phyloP scores from a whole-genome alignment of 2,329 filamentous ascomycete species.

The Phyllosticta citriasiana region DNA sequence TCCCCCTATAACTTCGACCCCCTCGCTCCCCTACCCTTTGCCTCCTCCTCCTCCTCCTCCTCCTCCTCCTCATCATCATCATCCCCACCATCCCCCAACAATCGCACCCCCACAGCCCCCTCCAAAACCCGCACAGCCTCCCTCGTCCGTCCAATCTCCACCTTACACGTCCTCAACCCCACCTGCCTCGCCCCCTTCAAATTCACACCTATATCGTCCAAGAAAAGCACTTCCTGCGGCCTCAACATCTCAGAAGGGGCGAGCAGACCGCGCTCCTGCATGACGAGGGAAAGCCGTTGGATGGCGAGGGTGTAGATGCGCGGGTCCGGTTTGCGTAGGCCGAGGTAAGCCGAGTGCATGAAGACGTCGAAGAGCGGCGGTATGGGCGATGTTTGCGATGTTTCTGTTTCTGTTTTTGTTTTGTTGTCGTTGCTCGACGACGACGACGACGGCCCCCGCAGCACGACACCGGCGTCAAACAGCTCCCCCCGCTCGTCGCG shows the following conservation, averaged over 20 bases:
- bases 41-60: no score
- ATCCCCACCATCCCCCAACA: neutral
- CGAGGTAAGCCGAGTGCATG: slow-evolving; percentile 75
- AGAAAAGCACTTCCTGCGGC: slow-evolving; percentile 65
- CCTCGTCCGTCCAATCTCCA: slow-evolving; percentile 64
- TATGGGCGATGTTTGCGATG: neutral
- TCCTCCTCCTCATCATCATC: neutral
- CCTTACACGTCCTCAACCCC: slow-evolving; percentile 78
- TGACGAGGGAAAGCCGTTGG: slow-evolving; percentile 2
- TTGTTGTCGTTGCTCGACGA: neutral
- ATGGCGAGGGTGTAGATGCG: slow-evolving; percentile 65
- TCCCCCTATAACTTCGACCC: neutral
- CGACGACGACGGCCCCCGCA: neutral
- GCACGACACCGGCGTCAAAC: slow-evolving; percentile 22
- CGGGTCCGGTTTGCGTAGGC: slow-evolving; percentile 77
- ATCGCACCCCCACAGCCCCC: neutral
- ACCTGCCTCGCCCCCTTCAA: slow-evolving; percentile 64
- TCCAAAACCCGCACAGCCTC: slow-evolving; percentile 58
- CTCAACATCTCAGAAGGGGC: slow-evolving; percentile 46
- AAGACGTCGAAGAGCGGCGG: slow-evolving; percentile 68
- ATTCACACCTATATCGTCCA: slow-evolving; percentile 94
- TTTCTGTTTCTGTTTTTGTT: neutral
- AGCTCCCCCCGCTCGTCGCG: slow-evolving; percentile 45
- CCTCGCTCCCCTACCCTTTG: neutral
- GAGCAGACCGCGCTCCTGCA: slow-evolving; percentile 55